phyloP scores from a whole-genome alignment of 2,329 filamentous ascomycete species.

The Fusarium globosum region DNA sequence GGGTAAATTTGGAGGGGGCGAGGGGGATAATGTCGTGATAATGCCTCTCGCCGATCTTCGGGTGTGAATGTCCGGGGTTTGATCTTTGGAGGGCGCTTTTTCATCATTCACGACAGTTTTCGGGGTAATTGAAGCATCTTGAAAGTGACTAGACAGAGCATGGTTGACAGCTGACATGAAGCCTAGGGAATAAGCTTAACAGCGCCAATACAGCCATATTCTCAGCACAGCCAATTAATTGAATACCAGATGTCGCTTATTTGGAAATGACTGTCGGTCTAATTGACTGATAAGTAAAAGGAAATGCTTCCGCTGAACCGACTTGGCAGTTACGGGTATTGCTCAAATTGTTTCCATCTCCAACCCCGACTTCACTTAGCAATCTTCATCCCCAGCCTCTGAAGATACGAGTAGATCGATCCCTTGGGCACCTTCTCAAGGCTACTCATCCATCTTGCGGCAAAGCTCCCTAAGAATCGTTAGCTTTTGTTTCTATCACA shows the following conservation, averaged over 20 bases:
- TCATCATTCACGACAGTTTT: background rate
- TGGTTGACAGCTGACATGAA: background rate
- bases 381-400: constrained; percentile 37
- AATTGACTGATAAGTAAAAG: background rate
- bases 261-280: background rate
- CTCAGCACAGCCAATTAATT: background rate
- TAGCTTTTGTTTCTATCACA: rapidly evolving
- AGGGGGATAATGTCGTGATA: constrained; percentile 33
- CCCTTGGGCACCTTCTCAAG: constrained; percentile 34
- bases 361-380: background rate
- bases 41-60: constrained; percentile 35
- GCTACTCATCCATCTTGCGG: constrained; percentile 40
- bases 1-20: constrained; percentile 1
- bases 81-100: constrained; percentile 17
- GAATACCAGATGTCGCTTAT: background rate
- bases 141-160: background rate
- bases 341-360: background rate
- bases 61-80: background rate
- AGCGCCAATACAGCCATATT: background rate
- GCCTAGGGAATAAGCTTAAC: background rate
- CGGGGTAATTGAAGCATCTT: background rate
- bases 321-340: background rate
- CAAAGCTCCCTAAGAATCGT: constrained; percentile 30
- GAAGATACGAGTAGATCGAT: constrained; percentile 37
- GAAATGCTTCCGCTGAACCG: background rate